A percentile compares a stretch with the other conserved stretches of the same genome.
phyloP scores from a whole-genome alignment of 257 asterid species.

The Solanum microdontum region DNA sequence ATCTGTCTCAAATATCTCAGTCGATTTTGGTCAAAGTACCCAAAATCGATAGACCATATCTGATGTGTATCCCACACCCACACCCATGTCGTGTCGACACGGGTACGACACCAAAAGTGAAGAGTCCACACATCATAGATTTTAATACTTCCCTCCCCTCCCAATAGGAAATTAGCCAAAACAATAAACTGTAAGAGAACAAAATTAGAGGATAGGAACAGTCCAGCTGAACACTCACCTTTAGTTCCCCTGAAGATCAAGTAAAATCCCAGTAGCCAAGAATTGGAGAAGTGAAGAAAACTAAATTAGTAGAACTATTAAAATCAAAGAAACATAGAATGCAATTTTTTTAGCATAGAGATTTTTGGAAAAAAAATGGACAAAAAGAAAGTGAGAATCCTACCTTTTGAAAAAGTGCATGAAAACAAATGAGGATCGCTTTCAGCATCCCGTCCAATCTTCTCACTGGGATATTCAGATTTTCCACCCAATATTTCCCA shows the following conservation, averaged over 20 bases:
- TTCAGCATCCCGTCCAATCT: constrained; percentile 70
- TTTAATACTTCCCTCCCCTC: not conserved
- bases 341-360: not conserved
- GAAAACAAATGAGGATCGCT: constrained; percentile 89
- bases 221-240: constrained; percentile 38
- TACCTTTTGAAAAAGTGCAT: constrained; percentile 70
- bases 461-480: constrained; percentile 91
- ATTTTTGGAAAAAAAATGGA: not conserved
- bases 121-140: not conserved
- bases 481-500: constrained; percentile 96
- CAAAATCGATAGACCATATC: not conserved
- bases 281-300: constrained; percentile 11
- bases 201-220: not conserved
- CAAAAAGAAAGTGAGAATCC: not conserved
- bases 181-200: not conserved
- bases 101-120: not conserved
- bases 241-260: constrained; percentile 66
- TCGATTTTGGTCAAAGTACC: not conserved
- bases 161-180: not conserved
- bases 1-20: not conserved
- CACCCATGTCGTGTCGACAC: not conserved
- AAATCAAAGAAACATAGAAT: not conserved
- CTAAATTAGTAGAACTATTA: constrained; percentile 24
- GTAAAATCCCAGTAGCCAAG: constrained; percentile 20
- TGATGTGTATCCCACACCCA: not conserved